phyloP scores from a whole-genome alignment of 2,329 filamentous ascomycete species.

The Sodiomyces alkalinus region DNA sequence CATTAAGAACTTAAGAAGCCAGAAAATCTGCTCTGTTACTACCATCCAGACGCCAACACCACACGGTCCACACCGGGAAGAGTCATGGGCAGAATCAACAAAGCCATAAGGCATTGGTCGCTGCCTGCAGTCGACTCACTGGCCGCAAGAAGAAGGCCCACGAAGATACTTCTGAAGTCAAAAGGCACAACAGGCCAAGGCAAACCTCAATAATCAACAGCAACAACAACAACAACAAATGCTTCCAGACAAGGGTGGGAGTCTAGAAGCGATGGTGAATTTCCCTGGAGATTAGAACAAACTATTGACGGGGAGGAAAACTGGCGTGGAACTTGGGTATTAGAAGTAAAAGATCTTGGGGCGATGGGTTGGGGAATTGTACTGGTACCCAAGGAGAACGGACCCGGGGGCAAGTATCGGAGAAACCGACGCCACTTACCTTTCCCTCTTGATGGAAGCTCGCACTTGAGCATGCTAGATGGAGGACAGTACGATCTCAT shows the following conservation, averaged over 20 bases:
- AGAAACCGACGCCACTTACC: constrained; percentile 8
- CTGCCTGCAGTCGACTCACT: too few relatives aligned
- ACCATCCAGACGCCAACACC: too few relatives aligned
- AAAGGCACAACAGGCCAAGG: too few relatives aligned
- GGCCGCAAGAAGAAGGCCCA: too few relatives aligned
- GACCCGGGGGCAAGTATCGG: constrained; percentile 4
- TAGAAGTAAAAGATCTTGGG: constrained; percentile 9
- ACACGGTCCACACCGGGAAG: too few relatives aligned
- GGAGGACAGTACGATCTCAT: constrained; percentile 10
- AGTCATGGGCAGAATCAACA: too few relatives aligned
- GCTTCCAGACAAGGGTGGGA: constrained; percentile 3
- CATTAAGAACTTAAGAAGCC: too few relatives aligned
- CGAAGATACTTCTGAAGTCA: too few relatives aligned
- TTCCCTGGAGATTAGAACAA: constrained; percentile 7
- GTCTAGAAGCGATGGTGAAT: constrained; percentile 4
- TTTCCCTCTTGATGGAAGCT: constrained; percentile 3
- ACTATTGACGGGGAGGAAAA: constrained; percentile 9
- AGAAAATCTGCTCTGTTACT: too few relatives aligned
- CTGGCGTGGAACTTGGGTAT: constrained; percentile 10
- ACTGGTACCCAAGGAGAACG: constrained; percentile 4
- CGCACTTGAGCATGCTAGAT: constrained; percentile 1
- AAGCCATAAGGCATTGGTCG: too few relatives aligned
- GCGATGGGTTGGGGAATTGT: constrained; percentile 8
- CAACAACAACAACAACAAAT: too few relatives aligned
- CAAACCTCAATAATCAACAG: too few relatives aligned